Conservation (phyloP, 345 rosid genomes). For the Populus davidiana region DNA sequence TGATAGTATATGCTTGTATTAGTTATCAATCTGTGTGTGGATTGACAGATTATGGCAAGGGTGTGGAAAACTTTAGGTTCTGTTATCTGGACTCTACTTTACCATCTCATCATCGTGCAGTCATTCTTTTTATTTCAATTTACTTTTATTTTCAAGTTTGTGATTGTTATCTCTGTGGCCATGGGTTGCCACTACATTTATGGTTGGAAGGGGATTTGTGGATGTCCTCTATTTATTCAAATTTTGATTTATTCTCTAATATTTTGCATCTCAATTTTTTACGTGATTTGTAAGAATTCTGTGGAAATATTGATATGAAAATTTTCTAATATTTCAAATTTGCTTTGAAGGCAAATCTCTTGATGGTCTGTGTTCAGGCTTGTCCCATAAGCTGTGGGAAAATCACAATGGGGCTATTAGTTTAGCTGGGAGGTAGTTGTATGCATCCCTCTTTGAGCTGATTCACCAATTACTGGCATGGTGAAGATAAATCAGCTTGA, state of each 20-base stretch:
- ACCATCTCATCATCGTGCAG: background rate
- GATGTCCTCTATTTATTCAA: background rate
- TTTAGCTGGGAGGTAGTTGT: conserved; percentile 23
- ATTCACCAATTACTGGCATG: conserved; percentile 1
- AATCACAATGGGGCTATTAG: conserved; percentile 12
- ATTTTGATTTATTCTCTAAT: background rate
- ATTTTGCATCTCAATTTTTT: background rate
- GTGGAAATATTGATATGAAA: conserved; percentile 1
- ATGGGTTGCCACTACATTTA: background rate
- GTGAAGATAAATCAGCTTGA: conserved; percentile 13
- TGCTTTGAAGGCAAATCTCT: conserved; percentile 15
- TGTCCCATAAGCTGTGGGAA: conserved; percentile 23
- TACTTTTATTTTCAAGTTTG: background rate
- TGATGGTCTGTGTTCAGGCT: conserved; percentile 30
- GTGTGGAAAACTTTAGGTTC: conserved; percentile 1
- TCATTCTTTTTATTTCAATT: conserved; percentile 12
- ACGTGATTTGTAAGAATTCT: background rate
- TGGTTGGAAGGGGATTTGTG: background rate
- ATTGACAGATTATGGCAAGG: background rate
- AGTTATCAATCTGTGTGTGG: background rate
- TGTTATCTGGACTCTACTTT: background rate
- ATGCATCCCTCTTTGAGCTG: conserved; percentile 5
- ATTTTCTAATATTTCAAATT: conserved; percentile 9
- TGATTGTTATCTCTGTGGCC: background rate
- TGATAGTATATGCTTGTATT: conserved; percentile 11